A percentile compares a stretch with the other conserved stretches of the same genome.
These are phyloP conservation scores for Geranomyces michiganensis DNA, from an alignment of 192 early-diverging fungal species.

Conservation along the genomic window DNA sequence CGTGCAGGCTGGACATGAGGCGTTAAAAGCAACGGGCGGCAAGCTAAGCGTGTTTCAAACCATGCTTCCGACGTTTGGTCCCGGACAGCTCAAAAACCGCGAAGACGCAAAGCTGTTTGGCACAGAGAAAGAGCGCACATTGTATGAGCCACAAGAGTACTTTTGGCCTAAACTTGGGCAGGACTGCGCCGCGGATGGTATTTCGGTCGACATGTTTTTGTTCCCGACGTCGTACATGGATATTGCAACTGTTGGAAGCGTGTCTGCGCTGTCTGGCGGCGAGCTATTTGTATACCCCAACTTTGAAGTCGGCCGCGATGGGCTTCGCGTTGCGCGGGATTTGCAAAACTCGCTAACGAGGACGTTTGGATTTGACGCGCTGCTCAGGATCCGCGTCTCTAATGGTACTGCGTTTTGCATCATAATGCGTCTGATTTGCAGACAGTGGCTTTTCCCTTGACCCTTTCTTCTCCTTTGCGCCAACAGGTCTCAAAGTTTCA, in stretches of 20 bases:
- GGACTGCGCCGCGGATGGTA: constrained; percentile 78
- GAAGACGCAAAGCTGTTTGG: constrained; percentile 90
- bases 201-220: constrained; percentile 87
- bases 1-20: constrained; percentile 71
- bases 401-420: constrained; percentile 56
- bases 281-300: constrained; percentile 79
- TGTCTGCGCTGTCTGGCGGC: constrained; percentile 87
- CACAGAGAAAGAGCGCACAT: constrained; percentile 86
- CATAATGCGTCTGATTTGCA: not conserved
- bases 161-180: constrained; percentile 85
- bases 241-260: constrained; percentile 77
- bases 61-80: constrained; percentile 82
- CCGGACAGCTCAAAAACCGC: constrained; percentile 82
- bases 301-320: constrained; percentile 78
- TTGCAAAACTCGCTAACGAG: constrained; percentile 71
- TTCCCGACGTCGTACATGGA: constrained; percentile 91
- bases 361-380: constrained; percentile 82
- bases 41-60: constrained; percentile 90
- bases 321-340: constrained; percentile 72
- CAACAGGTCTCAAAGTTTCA: constrained; percentile 63
- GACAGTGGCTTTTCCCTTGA: too few species aligned
- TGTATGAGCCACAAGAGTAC: constrained; percentile 84
- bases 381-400: constrained; percentile 88
- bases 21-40: constrained; percentile 79
- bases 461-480: too few species aligned